phyloP scores from a whole-genome alignment of 1,284 basidiomycete genomes.

The Sporisorium exsertum region DNA sequence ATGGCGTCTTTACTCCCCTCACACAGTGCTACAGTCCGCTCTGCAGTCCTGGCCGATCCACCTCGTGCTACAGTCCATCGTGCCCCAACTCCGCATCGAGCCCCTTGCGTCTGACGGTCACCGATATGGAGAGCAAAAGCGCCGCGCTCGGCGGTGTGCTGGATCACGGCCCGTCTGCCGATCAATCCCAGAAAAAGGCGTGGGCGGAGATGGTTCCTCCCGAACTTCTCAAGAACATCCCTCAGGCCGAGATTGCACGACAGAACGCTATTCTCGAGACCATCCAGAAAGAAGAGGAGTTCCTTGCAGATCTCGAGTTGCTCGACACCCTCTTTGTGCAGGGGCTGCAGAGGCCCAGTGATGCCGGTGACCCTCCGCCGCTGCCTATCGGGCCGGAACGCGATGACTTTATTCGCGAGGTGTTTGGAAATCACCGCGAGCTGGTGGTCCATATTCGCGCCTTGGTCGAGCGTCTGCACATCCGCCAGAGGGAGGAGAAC shows the following conservation, averaged over 20 bases:
- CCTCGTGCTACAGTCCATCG: constrained; percentile 52
- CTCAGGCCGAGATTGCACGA: constrained; percentile 82
- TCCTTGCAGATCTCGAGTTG: constrained; percentile 86
- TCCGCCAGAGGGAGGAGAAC: constrained; percentile 86
- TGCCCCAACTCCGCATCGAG: constrained; percentile 51
- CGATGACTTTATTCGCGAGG: constrained; percentile 83
- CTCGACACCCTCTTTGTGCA: constrained; percentile 74
- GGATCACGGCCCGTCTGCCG: constrained; percentile 15
- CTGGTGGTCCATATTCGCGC: constrained; percentile 83
- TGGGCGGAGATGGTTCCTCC: constrained; percentile 82
- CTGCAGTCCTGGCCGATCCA: constrained; percentile 74
- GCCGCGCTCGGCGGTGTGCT: constrained; percentile 14
- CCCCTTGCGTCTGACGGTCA: constrained; percentile 28
- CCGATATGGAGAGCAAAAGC: constrained; percentile 10
- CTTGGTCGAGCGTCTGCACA: constrained; percentile 84
- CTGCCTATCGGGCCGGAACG: constrained; percentile 70
- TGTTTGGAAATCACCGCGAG: constrained; percentile 88
- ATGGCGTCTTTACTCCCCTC: constrained; percentile 94
- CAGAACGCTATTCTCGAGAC: constrained; percentile 93
- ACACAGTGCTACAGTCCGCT: constrained; percentile 99
- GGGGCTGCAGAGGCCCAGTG: constrained; percentile 53
- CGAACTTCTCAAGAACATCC: constrained; percentile 77
- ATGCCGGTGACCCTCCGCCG: constrained; percentile 58
- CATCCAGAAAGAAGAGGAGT: constrained; percentile 89
- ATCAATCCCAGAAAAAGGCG: constrained; percentile 71